Percentiles rank a stretch among this genome's conserved stretches.
Conservation (phyloP, 2,329 filamentous ascomycete genomes). For the Sporothrix pseudoabietina region DNA sequence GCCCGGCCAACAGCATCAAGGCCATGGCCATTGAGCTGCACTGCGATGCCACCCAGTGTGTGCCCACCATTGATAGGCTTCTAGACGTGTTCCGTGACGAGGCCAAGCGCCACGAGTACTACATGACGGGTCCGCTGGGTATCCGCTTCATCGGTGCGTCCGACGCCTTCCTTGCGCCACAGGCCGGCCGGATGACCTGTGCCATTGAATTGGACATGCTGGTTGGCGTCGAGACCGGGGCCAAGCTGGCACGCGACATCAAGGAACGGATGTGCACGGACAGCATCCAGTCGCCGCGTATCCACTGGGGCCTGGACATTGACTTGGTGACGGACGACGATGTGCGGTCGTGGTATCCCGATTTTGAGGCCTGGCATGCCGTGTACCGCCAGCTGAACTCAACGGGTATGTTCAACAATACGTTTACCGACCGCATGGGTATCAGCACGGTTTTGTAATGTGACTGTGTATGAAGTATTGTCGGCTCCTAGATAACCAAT, state of each 20-base stretch:
- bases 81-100: conserved; percentile 35
- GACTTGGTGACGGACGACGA: conserved; percentile 35
- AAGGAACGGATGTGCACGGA: conserved; percentile 35
- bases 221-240: conserved; percentile 34
- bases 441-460: conserved; percentile 27
- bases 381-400: conserved; percentile 36
- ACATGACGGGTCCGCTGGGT: conserved; percentile 37
- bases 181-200: conserved; percentile 36
- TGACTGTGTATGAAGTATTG: no score
- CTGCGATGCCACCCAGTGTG: conserved; percentile 35
- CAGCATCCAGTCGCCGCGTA: conserved; percentile 30
- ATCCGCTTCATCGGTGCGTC: conserved; percentile 36
- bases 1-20: conserved; percentile 36
- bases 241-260: conserved; percentile 33
- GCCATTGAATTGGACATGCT: conserved; percentile 38
- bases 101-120: conserved; percentile 34
- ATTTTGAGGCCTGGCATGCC: conserved; percentile 35
- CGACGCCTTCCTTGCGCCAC: conserved; percentile 37
- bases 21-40: conserved; percentile 36
- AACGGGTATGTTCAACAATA: conserved; percentile 40
- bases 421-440: conserved; percentile 37
- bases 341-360: conserved; percentile 36
- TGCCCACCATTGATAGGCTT: conserved; percentile 35
- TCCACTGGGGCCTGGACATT: conserved; percentile 39
- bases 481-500: no score